Percentiles rank a stretch among this genome's conserved stretches.
Evolutionary conservation across 352 stramenopile genomes (phyloP).

Genomic region (Pythium phragmitis): DNA sequence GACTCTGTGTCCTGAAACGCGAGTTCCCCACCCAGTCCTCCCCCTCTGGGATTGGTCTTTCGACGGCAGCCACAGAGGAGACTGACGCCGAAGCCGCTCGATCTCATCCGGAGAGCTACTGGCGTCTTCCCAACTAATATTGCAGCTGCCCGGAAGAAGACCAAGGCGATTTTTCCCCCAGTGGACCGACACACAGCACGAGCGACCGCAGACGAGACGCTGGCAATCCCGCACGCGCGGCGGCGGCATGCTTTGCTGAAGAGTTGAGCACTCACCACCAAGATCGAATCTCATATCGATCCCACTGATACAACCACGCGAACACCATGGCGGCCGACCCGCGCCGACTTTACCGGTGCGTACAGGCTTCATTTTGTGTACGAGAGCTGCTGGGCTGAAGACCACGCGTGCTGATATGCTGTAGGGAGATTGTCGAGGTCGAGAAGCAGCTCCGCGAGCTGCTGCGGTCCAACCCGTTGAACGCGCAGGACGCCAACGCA

Average conservation of each 20-base stretch:
- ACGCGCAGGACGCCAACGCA: conserved; percentile 56
- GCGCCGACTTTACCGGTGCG: conserved; percentile 40
- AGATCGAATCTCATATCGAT: not conserved
- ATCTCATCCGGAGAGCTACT: not conserved
- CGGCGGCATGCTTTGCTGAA: not conserved
- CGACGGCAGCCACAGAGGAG: not conserved
- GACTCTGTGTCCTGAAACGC: not conserved
- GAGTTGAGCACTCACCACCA: not conserved
- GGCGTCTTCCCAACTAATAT: too few species aligned
- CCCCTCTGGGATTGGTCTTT: not conserved
- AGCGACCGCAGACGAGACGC: not conserved
- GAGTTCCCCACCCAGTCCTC: not conserved
- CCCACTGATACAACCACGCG: not conserved
- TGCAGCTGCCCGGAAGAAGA: too few species aligned
- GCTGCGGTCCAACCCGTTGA: conserved; percentile 60
- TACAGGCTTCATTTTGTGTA: not conserved
- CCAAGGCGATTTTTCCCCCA: too few species aligned
- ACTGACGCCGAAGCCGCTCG: not conserved
- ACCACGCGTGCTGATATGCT: too few species aligned
- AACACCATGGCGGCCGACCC: conserved; percentile 22
- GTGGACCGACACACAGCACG: too few species aligned
- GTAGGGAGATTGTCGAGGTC: conserved; percentile 66
- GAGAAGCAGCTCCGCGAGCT: conserved; percentile 77
- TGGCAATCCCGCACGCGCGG: not conserved
- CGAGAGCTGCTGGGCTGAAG: too few species aligned